Base-by-base conservation (phyloP, 2,329 filamentous ascomycete species). In the Alternaria panax region DNA sequence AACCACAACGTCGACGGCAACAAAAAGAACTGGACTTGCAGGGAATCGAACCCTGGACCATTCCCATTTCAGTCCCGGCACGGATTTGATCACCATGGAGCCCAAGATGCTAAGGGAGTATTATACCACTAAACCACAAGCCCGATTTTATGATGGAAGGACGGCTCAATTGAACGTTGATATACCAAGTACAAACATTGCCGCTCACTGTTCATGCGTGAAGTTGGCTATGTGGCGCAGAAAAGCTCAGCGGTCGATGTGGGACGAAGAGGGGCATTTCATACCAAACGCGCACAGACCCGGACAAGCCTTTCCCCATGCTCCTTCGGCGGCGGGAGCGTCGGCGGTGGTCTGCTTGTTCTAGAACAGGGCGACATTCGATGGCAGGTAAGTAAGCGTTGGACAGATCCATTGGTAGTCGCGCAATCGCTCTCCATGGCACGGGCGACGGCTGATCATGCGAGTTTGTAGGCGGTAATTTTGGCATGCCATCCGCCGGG, bases 41-140 rank as follows among this genome's bases (percentile, higher is more conserved):
- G 56, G 51, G 56, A 59, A 59, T 59, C 56, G 56, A 59, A 59
- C 56, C 43, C 55, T 43, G 55, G 55, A 58, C 55, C 55, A 58
- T 50, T 58, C 55, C 55, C 55, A 58, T 8, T 6, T 11, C 3
- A 5, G 12, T 32, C 27, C n/a, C 14, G 24, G n/a, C n/a, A n/a
- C n/a, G n/a, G n/a, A n/a, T n/a, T n/a, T n/a, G n/a, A n/a, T n/a
- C n/a, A n/a, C n/a, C n/a, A n/a, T n/a, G n/a, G n/a, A n/a, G n/a
- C n/a, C n/a, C n/a, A n/a, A n/a, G n/a, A n/a, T 57, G 46, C 47
- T 57, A 51, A 52, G 47, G 54, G 47, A 57, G 54, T 57, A 51
- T 52, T 51, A 57, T 57, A 57, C 54, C 54, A 57, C 54, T 57
- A 57, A 57, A 57, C 54, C 54, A 57, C 54, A 50, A 57, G 54